Evolutionary conservation across 495 filamentous ascomycete genomes (phyloP), one percentile per base, ranked within the genome.

Genomic region (Aspergillus affinis): DNA sequence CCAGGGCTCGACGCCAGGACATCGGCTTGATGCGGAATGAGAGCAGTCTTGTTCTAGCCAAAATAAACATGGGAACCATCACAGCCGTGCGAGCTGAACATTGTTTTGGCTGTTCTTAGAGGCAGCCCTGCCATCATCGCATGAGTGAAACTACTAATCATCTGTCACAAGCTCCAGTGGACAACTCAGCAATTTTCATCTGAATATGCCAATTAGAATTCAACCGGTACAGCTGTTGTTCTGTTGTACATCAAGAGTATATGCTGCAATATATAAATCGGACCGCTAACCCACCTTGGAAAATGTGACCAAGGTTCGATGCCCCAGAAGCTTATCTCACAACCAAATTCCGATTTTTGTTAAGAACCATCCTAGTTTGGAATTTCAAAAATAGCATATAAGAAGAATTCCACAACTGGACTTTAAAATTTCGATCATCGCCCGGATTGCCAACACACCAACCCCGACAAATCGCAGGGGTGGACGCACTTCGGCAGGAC

Each of bases 401-500:
- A 46, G 6, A 46, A 46, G 44, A 13, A 46, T 4, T 2, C 23
- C 23, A 26, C 23, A 2, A 26, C 23, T 26, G 4, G 23, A n/a
- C 46, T 10, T 1, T 48, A n/a, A 48, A 48, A 21, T 26, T 26
- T 26, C 23, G 23, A 26, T 32, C 29, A 32, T 41, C 36, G 15
- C 30, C 30, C 15, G 26, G 12, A 19, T 44, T 54, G 29, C 30
- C 19, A 46, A 9, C 36, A 45, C 20, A 23, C 3, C 36, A 13
- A 32, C 29, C 7, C 29, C 29, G 29, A 32, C 29, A 32, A 32
- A 32, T 32, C 29, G 29, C 29, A 7, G 29, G 1, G 29, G 29
- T 32, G 36, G 13, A 4, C 15, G 36, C 49, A 13, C 57, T 55
- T 48, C 57, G 57, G 55, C 55, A 57, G 52, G 56, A 51, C 60